Percentiles rank a stretch among this genome's conserved stretches.
phyloP scores from a whole-genome alignment of 345 rosid species.

The Acer campestre region DNA sequence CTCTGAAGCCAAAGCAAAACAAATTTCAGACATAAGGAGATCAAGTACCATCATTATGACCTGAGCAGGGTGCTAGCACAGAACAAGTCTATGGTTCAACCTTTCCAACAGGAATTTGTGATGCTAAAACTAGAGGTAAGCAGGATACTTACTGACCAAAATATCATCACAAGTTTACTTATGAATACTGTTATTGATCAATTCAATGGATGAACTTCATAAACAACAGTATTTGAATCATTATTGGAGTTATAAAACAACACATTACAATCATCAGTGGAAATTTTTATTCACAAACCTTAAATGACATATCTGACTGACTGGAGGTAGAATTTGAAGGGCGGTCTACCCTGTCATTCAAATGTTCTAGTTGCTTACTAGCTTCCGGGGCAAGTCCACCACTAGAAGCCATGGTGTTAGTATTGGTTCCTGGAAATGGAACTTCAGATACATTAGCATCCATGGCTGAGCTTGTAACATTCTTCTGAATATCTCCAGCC shows the following conservation, averaged over 20 bases:
- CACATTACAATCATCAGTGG: background rate
- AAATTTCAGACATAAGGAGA: background rate
- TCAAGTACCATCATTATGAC: background rate
- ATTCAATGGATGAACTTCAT: conserved; percentile 2
- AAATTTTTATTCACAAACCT: conserved; percentile 52
- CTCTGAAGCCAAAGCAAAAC: conserved; percentile 1
- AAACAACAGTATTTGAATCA: background rate
- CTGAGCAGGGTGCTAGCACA: background rate
- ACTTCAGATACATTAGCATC: conserved; percentile 34
- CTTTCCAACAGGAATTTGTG: conserved; percentile 8
- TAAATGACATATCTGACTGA: conserved; percentile 51
- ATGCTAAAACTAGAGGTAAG: background rate
- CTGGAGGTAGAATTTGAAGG: conserved; percentile 33
- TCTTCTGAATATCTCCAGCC: conserved; percentile 48
- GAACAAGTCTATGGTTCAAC: background rate
- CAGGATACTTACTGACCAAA: background rate
- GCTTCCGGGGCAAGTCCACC: conserved; percentile 38
- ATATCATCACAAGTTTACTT: background rate
- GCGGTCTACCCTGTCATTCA: conserved; percentile 40
- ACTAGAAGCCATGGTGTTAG: conserved; percentile 25
- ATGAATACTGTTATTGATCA: background rate
- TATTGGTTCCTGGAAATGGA: conserved; percentile 26
- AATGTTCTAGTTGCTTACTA: conserved; percentile 34
- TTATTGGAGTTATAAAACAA: background rate
- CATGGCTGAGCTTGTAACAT: conserved; percentile 29